These are phyloP conservation scores for Xylona heveae DNA, from an alignment of 495 filamentous ascomycete genomes.

Conservation along the genomic window DNA sequence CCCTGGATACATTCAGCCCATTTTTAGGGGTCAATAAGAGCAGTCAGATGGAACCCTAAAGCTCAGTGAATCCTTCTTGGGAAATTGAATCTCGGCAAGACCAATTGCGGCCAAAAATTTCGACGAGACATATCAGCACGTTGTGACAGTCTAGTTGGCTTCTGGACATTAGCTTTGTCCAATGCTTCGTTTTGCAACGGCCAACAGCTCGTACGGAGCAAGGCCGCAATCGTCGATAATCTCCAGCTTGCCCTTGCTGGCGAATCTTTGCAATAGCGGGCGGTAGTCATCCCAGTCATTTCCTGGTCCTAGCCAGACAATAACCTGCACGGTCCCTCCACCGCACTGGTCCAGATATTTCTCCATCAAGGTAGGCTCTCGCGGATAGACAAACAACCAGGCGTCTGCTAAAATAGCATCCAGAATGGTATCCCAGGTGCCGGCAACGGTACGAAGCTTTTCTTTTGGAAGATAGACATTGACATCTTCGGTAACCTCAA, in stretches of 20 bases:
- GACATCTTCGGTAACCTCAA: conserved; percentile 22
- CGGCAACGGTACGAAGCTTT: conserved; percentile 20
- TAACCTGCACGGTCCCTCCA: conserved; percentile 9
- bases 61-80: no score
- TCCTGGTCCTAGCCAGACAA: conserved; percentile 29
- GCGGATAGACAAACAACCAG: conserved; percentile 36
- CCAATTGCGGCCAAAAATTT: no score
- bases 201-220: not conserved
- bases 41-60: no score
- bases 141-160: no score
- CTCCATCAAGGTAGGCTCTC: conserved; percentile 21
- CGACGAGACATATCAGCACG: no score
- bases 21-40: no score
- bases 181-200: no score
- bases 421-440: conserved; percentile 19
- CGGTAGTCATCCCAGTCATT: conserved; percentile 25
- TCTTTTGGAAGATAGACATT: conserved; percentile 25
- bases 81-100: no score
- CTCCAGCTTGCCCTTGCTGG: not conserved
- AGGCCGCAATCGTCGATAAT: not conserved
- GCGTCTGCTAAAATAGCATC: conserved; percentile 17
- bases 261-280: conserved; percentile 2
- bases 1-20: no score
- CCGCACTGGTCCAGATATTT: conserved; percentile 21
- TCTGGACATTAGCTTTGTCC: no score